Evolutionary conservation across 2,329 filamentous ascomycete genomes (phyloP).

Genomic region (Graphium sp.): DNA sequence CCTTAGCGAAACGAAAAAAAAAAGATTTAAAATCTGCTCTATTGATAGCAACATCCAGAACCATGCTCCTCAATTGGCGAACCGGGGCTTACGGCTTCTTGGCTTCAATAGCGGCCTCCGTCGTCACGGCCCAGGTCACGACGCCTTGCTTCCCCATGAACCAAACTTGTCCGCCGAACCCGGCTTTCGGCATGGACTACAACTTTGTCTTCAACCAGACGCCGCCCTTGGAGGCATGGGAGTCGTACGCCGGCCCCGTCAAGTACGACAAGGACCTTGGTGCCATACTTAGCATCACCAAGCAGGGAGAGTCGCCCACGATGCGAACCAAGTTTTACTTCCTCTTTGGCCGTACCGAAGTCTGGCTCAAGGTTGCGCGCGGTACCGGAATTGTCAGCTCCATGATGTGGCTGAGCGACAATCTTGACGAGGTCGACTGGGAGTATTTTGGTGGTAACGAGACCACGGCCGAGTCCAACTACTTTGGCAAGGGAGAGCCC

Average conservation of each 20-base stretch:
- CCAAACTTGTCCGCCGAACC: conserved; percentile 50
- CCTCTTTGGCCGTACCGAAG: conserved; percentile 68
- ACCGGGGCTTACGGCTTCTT: conserved; percentile 8
- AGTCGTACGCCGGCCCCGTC: conserved; percentile 49
- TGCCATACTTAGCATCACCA: conserved; percentile 53
- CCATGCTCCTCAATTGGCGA: background rate
- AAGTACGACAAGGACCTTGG: conserved; percentile 43
- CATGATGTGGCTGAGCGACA: conserved; percentile 69
- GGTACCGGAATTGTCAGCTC: conserved; percentile 66
- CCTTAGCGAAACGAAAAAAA: background rate
- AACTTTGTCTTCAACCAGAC: conserved; percentile 48
- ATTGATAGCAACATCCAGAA: background rate
- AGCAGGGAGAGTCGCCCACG: conserved; percentile 61
- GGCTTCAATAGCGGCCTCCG: conserved; percentile 18
- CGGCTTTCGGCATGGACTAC: conserved; percentile 50
- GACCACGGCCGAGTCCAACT: conserved; percentile 53
- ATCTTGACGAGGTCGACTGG: conserved; percentile 80
- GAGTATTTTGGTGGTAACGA: conserved; percentile 58
- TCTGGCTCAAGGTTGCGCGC: conserved; percentile 58
- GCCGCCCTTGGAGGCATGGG: conserved; percentile 45
- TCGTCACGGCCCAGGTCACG: conserved; percentile 52
- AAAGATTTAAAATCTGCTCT: conserved; percentile 1
- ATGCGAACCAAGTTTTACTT: conserved; percentile 69
- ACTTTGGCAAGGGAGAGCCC: conserved; percentile 56
- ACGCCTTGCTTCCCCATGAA: conserved; percentile 67